Base-by-base conservation (phyloP, 2,329 filamentous ascomycete species). In the Fusarium citri region DNA sequence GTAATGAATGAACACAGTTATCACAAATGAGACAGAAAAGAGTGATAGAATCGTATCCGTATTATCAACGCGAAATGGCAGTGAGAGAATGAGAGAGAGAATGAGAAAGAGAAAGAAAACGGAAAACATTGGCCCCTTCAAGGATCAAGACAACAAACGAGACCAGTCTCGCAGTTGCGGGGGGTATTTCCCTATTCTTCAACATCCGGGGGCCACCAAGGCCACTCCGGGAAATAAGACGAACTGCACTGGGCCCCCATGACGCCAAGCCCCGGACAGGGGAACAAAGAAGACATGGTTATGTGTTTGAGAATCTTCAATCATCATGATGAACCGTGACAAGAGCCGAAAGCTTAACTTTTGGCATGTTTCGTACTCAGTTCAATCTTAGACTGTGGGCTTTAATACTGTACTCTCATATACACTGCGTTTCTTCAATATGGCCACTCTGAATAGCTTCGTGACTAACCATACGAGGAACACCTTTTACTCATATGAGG, bases 211-310 rank as follows among this genome's bases (percentile, higher is more conserved):
- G 61, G 34, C 40, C 61, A 34, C 40, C 26, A 55, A 45, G 61
- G 34, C 40, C 61, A 34, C 40, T 31, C 41, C 59, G 61, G 63
- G 63, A 66, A 66, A 55, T 66, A 66, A 66, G 48, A 66, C 37
- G 50, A 55, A 56, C 20, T 59, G 65, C 68, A 64, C 61, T 58
- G 61, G 59, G 43, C 28, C 30, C 68, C 60, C 50, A 42, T 66
- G 55, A 65, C 42, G 68, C 68, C 68, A 66, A 72, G 60, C 49
- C 68, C 56, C 42, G 46, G 68, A 57, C 68, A 72, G 66, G 68
- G 68, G 64, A 53, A 26, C 34, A 34, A 25, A 8, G 25, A 65
- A 46, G 60, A 42, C 43, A 40, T 34, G 61, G 34, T 28, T 37
- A 43, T 41, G 6, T 51, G 30, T 49, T 46, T 47, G 42, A 55